Conservation (phyloP, 2,329 filamentous ascomycete species). For the Beauveria caledonica region DNA sequence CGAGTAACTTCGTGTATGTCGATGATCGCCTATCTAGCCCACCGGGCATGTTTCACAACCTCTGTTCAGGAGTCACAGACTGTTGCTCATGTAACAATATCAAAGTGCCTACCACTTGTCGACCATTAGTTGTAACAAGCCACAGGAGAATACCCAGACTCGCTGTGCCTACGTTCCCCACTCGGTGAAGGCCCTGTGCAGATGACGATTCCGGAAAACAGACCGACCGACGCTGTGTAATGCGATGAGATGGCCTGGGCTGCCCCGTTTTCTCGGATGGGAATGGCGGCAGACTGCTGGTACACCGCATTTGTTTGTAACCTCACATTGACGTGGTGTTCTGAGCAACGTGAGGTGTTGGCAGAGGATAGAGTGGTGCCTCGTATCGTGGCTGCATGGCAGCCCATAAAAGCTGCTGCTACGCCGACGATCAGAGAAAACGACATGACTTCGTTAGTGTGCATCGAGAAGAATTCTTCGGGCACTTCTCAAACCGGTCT, state of each 20-base stretch:
- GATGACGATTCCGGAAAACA: neutral
- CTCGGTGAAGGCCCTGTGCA: constrained; percentile 9
- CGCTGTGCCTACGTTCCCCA: neutral
- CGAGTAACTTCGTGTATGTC: neutral
- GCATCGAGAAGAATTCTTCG: neutral
- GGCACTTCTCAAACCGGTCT: neutral
- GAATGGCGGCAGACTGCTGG: neutral
- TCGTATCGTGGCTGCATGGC: constrained; percentile 3
- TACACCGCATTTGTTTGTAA: neutral
- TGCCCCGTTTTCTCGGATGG: neutral
- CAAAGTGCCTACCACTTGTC: neutral
- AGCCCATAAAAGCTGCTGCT: neutral
- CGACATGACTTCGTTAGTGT: neutral
- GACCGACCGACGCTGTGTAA: neutral
- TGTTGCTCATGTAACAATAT: neutral
- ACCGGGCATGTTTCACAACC: neutral
- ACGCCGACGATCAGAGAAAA: neutral
- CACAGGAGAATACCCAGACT: neutral
- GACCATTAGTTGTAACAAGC: neutral
- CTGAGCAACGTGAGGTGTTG: neutral
- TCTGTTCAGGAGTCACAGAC: too few species aligned
- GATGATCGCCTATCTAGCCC: neutral
- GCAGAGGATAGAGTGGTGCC: neutral
- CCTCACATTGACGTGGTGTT: neutral
- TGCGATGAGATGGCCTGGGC: neutral